Evolutionary conservation across 2,329 filamentous ascomycete genomes (phyloP).

Genomic region (Mycosphaerella arachidis): DNA sequence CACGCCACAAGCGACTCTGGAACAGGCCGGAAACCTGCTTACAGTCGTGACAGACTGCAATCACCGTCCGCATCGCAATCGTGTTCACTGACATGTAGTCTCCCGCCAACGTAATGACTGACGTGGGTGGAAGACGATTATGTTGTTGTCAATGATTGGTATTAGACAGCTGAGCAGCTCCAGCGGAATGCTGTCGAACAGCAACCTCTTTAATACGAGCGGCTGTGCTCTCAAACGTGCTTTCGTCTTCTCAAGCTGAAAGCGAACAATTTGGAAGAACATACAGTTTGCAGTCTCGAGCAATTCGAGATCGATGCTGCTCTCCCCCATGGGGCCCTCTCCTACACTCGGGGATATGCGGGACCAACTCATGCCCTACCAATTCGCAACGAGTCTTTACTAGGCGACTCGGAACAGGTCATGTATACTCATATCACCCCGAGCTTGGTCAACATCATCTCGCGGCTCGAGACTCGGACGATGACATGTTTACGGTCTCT

Average conservation of each 20-base stretch:
- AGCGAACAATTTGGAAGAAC: not conserved
- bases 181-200: not conserved
- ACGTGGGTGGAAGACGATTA: not conserved
- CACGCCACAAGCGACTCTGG: not conserved
- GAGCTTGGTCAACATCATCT: not conserved
- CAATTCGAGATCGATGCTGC: not conserved
- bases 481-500: not conserved
- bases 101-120: not conserved
- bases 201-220: not conserved
- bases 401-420: not conserved
- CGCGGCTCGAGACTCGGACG: not conserved
- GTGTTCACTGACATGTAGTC: not conserved
- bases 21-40: no score
- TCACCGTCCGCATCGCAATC: no score
- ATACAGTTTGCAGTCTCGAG: not conserved
- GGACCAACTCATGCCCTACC: not conserved
- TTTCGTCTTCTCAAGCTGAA: not conserved
- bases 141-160: not conserved
- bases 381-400: not conserved
- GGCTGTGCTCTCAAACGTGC: not conserved
- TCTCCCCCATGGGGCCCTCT: not conserved
- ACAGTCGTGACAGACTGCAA: no score
- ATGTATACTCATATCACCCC: not conserved
- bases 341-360: not conserved
- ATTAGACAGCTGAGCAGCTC: not conserved